Evolutionary conservation across 2,329 filamentous ascomycete species (phyloP), one percentile per base, ranked within the genome.

Genomic region (Akanthomyces muscarius): DNA sequence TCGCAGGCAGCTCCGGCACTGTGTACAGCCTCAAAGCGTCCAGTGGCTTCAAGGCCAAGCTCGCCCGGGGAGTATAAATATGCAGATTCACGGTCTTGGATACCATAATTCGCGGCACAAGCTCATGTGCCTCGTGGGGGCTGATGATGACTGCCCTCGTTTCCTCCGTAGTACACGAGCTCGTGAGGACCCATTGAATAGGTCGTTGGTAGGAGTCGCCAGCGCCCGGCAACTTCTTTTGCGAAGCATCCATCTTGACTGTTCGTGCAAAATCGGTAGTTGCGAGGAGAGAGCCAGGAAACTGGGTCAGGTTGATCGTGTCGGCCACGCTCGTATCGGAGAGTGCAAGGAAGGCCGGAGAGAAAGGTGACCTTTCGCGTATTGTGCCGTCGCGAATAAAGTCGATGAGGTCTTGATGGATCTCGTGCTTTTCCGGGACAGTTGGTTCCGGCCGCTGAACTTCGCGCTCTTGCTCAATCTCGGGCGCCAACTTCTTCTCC

Each of bases 401-500:
- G 1, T 10, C 1, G 5, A 25, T 4, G 5, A 55, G 3, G 23
- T 55, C 36, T 21, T 4, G n/a, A 58, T 86, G 78, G 0, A 87
- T 13, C 0, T 0, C 2, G 55, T 89, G 84, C 0, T 6, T 1
- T 0, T 66, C 68, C 0, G 86, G 77, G 0, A 67, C 47, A 1
- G 76, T 75, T 0, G 71, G 62, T 0, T 70, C 68, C 0, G 85
- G 83, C 1, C 75, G 76, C 66, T 89, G 75, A 1, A 84, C 67
- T 52, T 89, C 74, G 0, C 79, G 75, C 68, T 91, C 85, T 30
- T 81, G 73, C 66, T 90, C 85, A 1, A 83, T 80, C 65, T 92
- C 88, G 0, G 85, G 86, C 0, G 84, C 78, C 0, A 91, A 74
- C 65, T 91, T 88, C 0, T 87, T 79, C 68, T 91, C 88, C 66